Conservation (phyloP, 2,329 filamentous ascomycete genomes). For the Tetracladium maxilliforme region DNA sequence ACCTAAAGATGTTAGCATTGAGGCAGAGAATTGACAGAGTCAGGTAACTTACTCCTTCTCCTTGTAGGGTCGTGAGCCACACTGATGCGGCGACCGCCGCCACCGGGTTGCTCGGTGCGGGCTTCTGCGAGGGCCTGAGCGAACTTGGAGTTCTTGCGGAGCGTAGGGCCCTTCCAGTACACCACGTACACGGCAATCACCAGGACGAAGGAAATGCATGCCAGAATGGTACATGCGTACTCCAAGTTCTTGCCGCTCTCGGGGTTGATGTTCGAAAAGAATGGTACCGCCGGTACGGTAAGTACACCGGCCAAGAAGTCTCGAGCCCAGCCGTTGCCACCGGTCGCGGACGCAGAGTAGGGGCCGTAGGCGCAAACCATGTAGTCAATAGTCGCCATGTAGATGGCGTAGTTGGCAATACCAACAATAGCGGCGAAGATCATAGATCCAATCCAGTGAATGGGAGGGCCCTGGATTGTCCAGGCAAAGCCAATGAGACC, state of each 20-base stretch:
- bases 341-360: constrained; percentile 60
- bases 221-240: constrained; percentile 47
- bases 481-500: constrained; percentile 59
- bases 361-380: constrained; percentile 63
- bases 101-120: too few relatives aligned
- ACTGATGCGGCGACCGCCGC: too few relatives aligned
- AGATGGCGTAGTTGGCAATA: constrained; percentile 60
- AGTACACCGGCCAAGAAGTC: constrained; percentile 62
- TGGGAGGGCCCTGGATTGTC: constrained; percentile 45
- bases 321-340: constrained; percentile 60
- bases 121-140: constrained; percentile 42
- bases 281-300: constrained; percentile 51
- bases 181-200: constrained; percentile 51
- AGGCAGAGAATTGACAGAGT: too few relatives aligned
- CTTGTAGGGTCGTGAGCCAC: too few relatives aligned
- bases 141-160: constrained; percentile 48
- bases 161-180: constrained; percentile 46
- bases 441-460: constrained; percentile 56
- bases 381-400: constrained; percentile 67
- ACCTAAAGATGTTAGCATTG: too few relatives aligned
- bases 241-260: constrained; percentile 33
- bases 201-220: constrained; percentile 43
- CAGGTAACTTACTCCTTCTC: too few relatives aligned
- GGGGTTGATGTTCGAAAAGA: constrained; percentile 30
- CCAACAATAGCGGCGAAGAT: constrained; percentile 52